phyloP scores from a whole-genome alignment of 257 asterid genomes.

The Ballota nigra region DNA sequence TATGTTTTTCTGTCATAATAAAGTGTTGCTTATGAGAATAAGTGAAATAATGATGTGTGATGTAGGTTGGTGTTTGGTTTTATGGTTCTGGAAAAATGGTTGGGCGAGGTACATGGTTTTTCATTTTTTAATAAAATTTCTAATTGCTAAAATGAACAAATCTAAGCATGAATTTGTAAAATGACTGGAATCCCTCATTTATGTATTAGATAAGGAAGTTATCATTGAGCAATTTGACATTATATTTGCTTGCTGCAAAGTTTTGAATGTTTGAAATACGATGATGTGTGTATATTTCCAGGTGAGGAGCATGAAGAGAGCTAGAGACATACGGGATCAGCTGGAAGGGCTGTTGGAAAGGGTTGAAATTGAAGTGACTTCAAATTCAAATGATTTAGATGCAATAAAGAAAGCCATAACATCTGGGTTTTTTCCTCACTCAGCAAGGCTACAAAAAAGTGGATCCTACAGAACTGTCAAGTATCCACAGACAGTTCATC shows the following conservation, averaged over 20 bases:
- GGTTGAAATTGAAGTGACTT: conserved; percentile 76
- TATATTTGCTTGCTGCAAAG: neutral
- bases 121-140: neutral
- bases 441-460: conserved; percentile 76
- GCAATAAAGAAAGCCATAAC: conserved; percentile 74
- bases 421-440: conserved; percentile 81
- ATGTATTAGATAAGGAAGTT: conserved; percentile 1
- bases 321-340: conserved; percentile 94
- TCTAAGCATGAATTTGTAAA: neutral
- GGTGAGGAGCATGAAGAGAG: conserved; percentile 97
- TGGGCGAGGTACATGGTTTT: neutral
- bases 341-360: conserved; percentile 83
- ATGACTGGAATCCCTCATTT: neutral
- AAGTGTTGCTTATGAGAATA: neutral
- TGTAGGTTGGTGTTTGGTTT: neutral
- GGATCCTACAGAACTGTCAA: conserved; percentile 87
- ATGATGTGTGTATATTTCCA: conserved; percentile 33
- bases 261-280: conserved; percentile 2
- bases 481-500: conserved; percentile 82
- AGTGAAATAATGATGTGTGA: neutral
- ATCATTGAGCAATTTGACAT: neutral
- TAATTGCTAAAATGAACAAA: neutral
- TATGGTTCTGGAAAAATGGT: neutral
- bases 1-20: neutral
- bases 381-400: conserved; percentile 62